Base-by-base conservation (phyloP, 441 rosid species). In the Raphanus hybrid region DNA sequence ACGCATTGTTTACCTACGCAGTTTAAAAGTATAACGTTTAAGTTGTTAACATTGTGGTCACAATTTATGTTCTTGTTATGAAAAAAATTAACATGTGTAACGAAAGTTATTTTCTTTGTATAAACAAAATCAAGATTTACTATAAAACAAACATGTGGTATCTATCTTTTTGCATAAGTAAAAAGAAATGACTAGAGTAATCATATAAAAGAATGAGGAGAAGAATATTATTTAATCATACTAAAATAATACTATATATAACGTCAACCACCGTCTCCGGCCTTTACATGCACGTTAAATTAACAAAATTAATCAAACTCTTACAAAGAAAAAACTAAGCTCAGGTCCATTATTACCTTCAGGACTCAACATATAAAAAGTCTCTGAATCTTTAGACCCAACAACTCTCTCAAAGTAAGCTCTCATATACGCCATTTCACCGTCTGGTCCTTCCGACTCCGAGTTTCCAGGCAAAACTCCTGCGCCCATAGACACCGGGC, bases 401-500 rank as follows among this genome's bases (percentile, higher is more conserved):
- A 85, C 65, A 29, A 85, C 77, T 26, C 81, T 79, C 62, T 82
- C 87, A n/a, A 81, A 81, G 45, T 75, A 74, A 45, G 86, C 87
- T 75, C 86, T 72, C 81, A 77, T 77, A 67, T 83, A 84, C 12
- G 85, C 75, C 81, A 74, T 61, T 73, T 84, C 86, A 0, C 77
- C 81, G 29, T 82, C 82, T 5, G 87, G 77, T 43, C 81, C 85
- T 62, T 78, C 84, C 37, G 15, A 26, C 71, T 57, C 82, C 70
- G 76, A 74, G 39, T 75, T 80, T 11, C 80, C 83, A 0, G 83
- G 87, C 54, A 84, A 64, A 2, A 88, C 93, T 23, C 96, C 97
- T 0, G 93, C 96, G 0, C 98, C 96, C 94, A 92, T 87, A 0
- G 98, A 90, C 10, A 90, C 91, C 1, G 89, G 82, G 63, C 84